phyloP scores from a whole-genome alignment of 805 yeast genomes.

The Candida anglica region DNA sequence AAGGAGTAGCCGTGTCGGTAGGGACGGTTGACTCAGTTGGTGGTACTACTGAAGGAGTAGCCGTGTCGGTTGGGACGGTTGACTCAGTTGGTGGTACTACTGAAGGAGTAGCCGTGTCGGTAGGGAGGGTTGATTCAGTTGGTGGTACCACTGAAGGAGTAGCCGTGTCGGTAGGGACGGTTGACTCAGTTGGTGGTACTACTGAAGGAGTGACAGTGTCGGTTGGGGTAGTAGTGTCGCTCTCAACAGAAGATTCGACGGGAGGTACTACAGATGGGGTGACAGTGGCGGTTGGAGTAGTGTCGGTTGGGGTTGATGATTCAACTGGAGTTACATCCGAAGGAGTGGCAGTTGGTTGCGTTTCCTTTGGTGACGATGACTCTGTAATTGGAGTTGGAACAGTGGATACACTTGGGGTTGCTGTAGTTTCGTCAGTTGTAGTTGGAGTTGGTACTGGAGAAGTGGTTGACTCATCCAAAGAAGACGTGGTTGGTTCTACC shows the following conservation, averaged over 20 bases:
- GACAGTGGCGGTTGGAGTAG: conserved; percentile 1
- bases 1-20: not conserved
- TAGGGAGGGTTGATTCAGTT: not conserved
- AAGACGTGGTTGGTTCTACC: conserved; percentile 1
- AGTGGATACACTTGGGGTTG: not conserved
- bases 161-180: conserved; percentile 4
- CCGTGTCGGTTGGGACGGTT: too few species aligned
- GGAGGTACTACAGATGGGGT: conserved; percentile 2
- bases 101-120: not conserved
- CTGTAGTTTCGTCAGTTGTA: not conserved
- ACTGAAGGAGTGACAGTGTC: too few species aligned
- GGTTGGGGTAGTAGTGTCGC: not conserved
- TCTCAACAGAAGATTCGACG: not conserved
- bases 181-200: not conserved
- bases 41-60: conserved; percentile 1
- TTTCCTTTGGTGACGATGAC: too few species aligned
- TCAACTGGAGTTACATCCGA: not conserved
- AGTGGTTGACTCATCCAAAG: not conserved
- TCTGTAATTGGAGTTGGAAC: not conserved
- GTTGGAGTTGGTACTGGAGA: too few species aligned
- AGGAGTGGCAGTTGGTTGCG: conserved; percentile 1
- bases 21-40: too few species aligned
- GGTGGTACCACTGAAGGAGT: conserved; percentile 1
- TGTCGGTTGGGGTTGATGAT: not conserved
- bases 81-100: too few species aligned